Conservation (phyloP, 1,139 yeast genomes). For the Hanseniaspora gamundiae region DNA sequence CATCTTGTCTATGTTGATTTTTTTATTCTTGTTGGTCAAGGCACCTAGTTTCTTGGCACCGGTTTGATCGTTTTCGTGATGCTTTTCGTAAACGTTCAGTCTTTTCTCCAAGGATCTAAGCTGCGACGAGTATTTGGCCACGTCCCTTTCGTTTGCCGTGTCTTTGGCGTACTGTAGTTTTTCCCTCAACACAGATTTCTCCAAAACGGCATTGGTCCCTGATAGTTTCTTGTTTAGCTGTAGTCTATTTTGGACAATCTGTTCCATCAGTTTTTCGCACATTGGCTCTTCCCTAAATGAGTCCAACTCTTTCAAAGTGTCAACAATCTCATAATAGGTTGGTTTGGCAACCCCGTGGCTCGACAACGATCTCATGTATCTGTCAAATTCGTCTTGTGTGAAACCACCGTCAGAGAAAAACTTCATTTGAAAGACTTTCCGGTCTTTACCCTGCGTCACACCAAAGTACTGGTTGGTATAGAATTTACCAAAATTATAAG, state of each 20-base stretch:
- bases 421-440: slow-evolving; percentile 62
- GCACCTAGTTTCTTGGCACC: slow-evolving; percentile 27
- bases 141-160: slow-evolving; percentile 40
- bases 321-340: slow-evolving; percentile 50
- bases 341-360: slow-evolving; percentile 50
- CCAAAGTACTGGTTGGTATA: slow-evolving; percentile 50
- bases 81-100: slow-evolving; percentile 32
- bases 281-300: slow-evolving; percentile 52
- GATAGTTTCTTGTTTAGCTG: slow-evolving; percentile 41
- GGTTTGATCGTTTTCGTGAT: slow-evolving; percentile 25
- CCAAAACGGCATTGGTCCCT: slow-evolving; percentile 71
- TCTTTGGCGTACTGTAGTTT: slow-evolving; percentile 68
- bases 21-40: slow-evolving; percentile 53
- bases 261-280: slow-evolving; percentile 67
- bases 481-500: slow-evolving; percentile 44
- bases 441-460: slow-evolving; percentile 40
- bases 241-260: slow-evolving; percentile 64
- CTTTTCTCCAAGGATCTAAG: slow-evolving; percentile 36
- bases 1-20: slow-evolving; percentile 61
- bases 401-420: slow-evolving; percentile 70
- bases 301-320: slow-evolving; percentile 49
- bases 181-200: slow-evolving; percentile 61
- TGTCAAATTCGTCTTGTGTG: slow-evolving; percentile 55
- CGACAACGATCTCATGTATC: slow-evolving; percentile 50
- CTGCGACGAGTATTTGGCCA: slow-evolving; percentile 30